These are phyloP conservation scores for Talaromyces sp. DNA, from an alignment of 2,329 filamentous ascomycete species.

Conservation along the genomic window DNA sequence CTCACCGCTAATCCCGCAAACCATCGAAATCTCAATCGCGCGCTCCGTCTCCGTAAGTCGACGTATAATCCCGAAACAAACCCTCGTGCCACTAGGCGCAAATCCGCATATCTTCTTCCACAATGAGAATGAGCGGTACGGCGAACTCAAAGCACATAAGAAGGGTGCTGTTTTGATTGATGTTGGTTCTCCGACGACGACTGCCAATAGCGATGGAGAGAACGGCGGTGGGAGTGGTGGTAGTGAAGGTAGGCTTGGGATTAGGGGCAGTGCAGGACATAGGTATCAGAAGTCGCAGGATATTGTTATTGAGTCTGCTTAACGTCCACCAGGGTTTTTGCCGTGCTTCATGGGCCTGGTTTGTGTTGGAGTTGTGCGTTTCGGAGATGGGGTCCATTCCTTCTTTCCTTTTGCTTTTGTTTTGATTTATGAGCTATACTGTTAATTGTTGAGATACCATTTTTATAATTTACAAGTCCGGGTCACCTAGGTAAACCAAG, in stretches of 20 bases:
- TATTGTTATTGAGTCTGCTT: conserved; percentile 30
- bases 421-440: not conserved
- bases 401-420: not conserved
- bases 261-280: conserved; percentile 22
- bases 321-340: not conserved
- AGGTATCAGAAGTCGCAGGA: conserved; percentile 33
- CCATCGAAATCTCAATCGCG: conserved; percentile 39
- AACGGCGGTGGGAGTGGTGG: not conserved
- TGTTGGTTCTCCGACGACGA: conserved; percentile 17
- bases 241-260: not conserved
- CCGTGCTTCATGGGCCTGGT: not conserved
- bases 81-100: conserved; percentile 34
- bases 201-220: not conserved
- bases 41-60: conserved; percentile 38
- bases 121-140: conserved; percentile 24
- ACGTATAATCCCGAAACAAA: conserved; percentile 29
- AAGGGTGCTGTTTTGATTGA: conserved; percentile 30
- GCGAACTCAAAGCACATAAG: conserved; percentile 27
- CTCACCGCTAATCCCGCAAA: conserved; percentile 13
- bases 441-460: conserved; percentile 16
- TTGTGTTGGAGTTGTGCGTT: not conserved
- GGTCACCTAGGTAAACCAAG: not conserved
- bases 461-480: not conserved
- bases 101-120: conserved; percentile 21
- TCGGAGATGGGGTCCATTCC: not conserved